Evolutionary conservation across 805 yeast species (phyloP), one percentile per base, ranked within the genome.

Genomic region (Groenewaldozyma tartarivorans): DNA sequence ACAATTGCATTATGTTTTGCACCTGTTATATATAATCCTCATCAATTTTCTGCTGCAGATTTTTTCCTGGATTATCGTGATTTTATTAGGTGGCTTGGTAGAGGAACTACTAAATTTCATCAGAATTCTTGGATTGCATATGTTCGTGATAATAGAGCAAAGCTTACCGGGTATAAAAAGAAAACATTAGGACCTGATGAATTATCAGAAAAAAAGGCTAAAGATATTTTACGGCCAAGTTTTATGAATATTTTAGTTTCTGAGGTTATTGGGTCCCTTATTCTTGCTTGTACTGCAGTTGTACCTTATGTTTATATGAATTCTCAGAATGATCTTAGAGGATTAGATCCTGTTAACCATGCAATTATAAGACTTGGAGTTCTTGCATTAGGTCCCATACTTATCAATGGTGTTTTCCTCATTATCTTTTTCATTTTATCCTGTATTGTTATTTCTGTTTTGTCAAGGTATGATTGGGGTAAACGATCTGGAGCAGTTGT

Each of bases 21-120:
- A 39, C 96, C 96, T 53, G 81, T 84, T 57, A 58, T 87, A 38
- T 87, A 83, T 75, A 87, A 87, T 63, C 96, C 96, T 27, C 95
- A 87, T 66, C 96, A 87, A 67, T 87, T 86, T 60, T 74, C 92
- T 36, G 75, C 85, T 79, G 80, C 77, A 55, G 95, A 85, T 62
- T 87, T 79, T 72, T 82, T 86, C 62, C 72, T 83, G 60, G 96
- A 87, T 63, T 87, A 88, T 72, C 72, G 88, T 62, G 84, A 79
- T 57, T 83, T 74, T 62, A 74, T 85, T 50, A 63, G 74, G 38
- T 86, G 95, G 95, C 59, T 86, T 21, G 70, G 72, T 4, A 61
- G 80, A 45, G 92, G 92, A 1, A 80, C 80, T 49, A 61, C 72
- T 4, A 64, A 62, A 41, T 68, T 68, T 62, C 72, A 70, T 44